phyloP scores from a whole-genome alignment of 2,329 filamentous ascomycete species.

The Knufia fluminis region DNA sequence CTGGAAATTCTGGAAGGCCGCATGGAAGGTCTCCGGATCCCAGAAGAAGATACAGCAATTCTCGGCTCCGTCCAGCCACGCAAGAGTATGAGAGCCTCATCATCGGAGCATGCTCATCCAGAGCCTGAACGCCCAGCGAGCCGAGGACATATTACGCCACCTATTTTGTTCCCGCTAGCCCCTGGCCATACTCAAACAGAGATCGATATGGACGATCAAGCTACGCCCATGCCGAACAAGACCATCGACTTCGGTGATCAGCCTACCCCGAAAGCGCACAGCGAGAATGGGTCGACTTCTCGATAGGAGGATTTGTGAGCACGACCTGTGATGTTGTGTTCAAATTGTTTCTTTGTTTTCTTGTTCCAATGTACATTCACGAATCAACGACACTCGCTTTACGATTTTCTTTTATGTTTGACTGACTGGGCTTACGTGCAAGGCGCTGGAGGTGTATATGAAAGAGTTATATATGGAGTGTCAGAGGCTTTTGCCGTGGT shows the following conservation, averaged over 20 bases:
- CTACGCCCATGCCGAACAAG: slow-evolving; percentile 19
- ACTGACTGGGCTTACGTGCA: neutral
- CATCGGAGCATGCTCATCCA: slow-evolving; percentile 22
- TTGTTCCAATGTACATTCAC: slow-evolving; percentile 3
- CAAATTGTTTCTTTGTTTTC: neutral
- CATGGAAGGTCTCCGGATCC: slow-evolving; percentile 24
- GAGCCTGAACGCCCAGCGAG: slow-evolving; percentile 20
- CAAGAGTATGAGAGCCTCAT: slow-evolving; percentile 21
- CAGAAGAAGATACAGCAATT: slow-evolving; percentile 15
- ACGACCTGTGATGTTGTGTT: slow-evolving; percentile 62
- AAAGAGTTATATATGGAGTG: neutral
- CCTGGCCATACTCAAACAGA: slow-evolving; percentile 35
- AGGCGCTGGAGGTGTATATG: slow-evolving; percentile 8
- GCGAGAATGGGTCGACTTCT: slow-evolving; percentile 46
- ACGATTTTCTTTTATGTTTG: slow-evolving; percentile 7
- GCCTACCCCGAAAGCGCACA: slow-evolving; percentile 46
- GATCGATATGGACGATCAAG: slow-evolving; percentile 30
- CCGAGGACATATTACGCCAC: slow-evolving; percentile 39
- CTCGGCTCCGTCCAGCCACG: slow-evolving; percentile 21
- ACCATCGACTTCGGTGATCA: slow-evolving; percentile 18
- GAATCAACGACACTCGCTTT: slow-evolving; percentile 4
- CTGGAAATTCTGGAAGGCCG: slow-evolving; percentile 28
- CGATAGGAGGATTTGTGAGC: slow-evolving; percentile 60
- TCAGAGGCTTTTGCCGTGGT: neutral
- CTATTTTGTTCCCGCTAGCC: slow-evolving; percentile 39